Percentiles rank a stretch among this genome's conserved stretches.
These are phyloP conservation scores for Thuidium tamariscinum DNA, from an alignment of 225 moss, liverwort and hornwort genomes.

Conservation along the genomic window DNA sequence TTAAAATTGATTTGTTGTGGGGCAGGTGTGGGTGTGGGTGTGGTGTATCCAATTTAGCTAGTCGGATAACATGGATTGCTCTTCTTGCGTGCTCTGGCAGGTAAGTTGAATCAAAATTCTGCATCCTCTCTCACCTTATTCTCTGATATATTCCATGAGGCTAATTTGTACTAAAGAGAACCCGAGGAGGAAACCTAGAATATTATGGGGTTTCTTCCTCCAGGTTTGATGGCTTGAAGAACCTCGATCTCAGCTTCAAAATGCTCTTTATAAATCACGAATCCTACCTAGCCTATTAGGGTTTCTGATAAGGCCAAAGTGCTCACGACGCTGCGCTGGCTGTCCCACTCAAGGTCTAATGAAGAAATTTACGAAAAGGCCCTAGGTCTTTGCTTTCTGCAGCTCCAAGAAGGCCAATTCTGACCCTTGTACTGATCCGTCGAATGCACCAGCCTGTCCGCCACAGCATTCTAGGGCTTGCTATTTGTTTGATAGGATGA, in stretches of 20 bases:
- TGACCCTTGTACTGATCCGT: background rate
- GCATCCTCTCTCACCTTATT: background rate
- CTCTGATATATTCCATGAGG: background rate
- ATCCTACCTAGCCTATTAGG: background rate
- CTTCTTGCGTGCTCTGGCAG: slow-evolving; percentile 75
- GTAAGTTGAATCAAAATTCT: slow-evolving; percentile 10
- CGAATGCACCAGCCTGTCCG: background rate
- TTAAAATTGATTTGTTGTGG: background rate
- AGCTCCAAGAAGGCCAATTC: background rate
- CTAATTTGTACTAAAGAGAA: background rate
- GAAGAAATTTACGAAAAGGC: background rate
- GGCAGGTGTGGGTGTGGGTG: slow-evolving; percentile 89
- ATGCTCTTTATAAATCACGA: background rate
- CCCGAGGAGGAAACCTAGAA: background rate
- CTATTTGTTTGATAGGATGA: background rate
- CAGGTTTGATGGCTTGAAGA: background rate
- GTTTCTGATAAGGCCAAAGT: background rate
- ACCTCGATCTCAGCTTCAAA: background rate
- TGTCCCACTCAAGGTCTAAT: background rate
- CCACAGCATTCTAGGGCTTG: background rate
- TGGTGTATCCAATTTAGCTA: slow-evolving; percentile 67
- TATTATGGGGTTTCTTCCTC: background rate
- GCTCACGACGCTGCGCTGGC: background rate
- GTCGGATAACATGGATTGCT: slow-evolving; percentile 54
- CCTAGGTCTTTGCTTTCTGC: background rate